These are phyloP conservation scores for Pulveroboletus sp. DNA, from an alignment of 768 basidiomycete species.

Conservation along the genomic window DNA sequence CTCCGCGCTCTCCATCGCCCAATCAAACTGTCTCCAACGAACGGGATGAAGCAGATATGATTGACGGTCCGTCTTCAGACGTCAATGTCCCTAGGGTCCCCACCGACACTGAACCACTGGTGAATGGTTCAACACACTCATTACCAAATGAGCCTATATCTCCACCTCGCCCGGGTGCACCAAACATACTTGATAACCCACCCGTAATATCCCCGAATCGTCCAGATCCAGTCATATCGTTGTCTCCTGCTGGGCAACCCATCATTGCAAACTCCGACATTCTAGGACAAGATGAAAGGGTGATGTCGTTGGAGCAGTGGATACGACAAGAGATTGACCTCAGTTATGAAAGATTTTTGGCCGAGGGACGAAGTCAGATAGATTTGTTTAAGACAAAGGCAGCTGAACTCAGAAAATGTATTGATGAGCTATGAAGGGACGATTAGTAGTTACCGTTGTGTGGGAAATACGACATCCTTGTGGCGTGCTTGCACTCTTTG, in stretches of 20 bases:
- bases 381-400: conserved; percentile 46
- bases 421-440: conserved; percentile 34
- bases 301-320: conserved; percentile 84
- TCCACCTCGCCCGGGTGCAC: background rate
- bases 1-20: conserved; percentile 15
- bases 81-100: background rate
- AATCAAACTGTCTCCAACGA: conserved; percentile 1
- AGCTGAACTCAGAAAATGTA: conserved; percentile 35
- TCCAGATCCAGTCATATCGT: conserved; percentile 11
- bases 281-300: conserved; percentile 49
- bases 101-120: background rate
- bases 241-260: conserved; percentile 13
- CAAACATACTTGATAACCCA: background rate
- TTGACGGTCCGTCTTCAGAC: background rate
- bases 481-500: too few species aligned
- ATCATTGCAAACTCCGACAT: conserved; percentile 10
- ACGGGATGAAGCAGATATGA: background rate
- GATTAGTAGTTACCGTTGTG: too few species aligned
- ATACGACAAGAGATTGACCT: conserved; percentile 71
- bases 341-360: conserved; percentile 58
- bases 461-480: too few species aligned
- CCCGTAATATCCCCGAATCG: background rate
- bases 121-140: background rate
- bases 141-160: background rate
- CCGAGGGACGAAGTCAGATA: conserved; percentile 52